A percentile compares a stretch with the other conserved stretches of the same genome.
These are phyloP conservation scores for Trichosporon coremiiforme DNA, from an alignment of 1,284 basidiomycete species.

Conservation along the genomic window DNA sequence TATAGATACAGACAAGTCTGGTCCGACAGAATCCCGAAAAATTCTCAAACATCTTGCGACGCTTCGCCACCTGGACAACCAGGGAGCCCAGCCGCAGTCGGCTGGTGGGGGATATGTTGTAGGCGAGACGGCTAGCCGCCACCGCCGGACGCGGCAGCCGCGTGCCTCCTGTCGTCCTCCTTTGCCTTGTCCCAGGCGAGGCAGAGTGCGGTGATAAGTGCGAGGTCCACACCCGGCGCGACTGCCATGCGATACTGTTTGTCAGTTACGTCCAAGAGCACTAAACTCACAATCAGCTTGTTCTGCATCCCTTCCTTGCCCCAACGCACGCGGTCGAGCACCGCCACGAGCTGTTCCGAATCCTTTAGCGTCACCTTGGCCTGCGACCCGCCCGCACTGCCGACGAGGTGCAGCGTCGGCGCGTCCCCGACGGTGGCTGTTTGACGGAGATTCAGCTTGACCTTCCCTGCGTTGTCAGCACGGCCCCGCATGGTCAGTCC, in stretches of 20 bases:
- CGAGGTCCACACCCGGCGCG: constrained; percentile 4
- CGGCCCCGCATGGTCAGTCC: background rate
- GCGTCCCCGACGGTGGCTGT: background rate
- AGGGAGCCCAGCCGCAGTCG: too few relatives aligned
- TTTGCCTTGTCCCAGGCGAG: constrained; percentile 9
- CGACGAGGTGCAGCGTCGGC: constrained; percentile 1
- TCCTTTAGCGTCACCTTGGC: constrained; percentile 8
- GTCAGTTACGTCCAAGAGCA: background rate
- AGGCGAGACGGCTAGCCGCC: background rate
- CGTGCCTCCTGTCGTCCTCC: background rate
- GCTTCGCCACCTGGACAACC: background rate
- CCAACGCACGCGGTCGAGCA: constrained; percentile 1
- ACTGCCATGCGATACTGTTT: background rate
- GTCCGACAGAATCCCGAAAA: constrained; percentile 2
- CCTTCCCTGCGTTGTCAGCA: constrained; percentile 9
- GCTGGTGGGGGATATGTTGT: too few relatives aligned
- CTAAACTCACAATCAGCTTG: background rate
- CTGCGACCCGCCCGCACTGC: background rate
- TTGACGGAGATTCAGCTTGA: constrained; percentile 8
- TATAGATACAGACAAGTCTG: background rate
- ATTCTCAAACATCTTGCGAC: background rate
- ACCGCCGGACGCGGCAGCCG: background rate
- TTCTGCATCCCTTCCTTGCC: constrained; percentile 1
- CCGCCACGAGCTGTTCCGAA: constrained; percentile 15
- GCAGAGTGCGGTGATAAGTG: background rate